Evolutionary conservation across 306 rosid genomes (phyloP).

Genomic region (Cicer judaicum): DNA sequence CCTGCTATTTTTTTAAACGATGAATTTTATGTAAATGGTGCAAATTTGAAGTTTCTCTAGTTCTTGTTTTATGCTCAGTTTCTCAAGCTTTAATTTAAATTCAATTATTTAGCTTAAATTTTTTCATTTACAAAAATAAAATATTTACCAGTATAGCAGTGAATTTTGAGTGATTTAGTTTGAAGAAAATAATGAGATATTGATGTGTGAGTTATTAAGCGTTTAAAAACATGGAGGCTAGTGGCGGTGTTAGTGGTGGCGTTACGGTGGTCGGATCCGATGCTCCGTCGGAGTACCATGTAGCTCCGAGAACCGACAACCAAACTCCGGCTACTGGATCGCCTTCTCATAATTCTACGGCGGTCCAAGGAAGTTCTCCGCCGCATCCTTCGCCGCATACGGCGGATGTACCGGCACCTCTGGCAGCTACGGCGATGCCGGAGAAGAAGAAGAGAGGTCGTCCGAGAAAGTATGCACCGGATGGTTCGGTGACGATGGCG

Average conservation of each 20-base stretch:
- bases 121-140: neutral
- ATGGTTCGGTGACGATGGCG: slow-evolving; percentile 78
- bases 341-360: slow-evolving; percentile 41
- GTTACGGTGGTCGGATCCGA: slow-evolving; percentile 98
- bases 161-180: slow-evolving; percentile 39
- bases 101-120: slow-evolving; percentile 34
- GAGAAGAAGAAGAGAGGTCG: slow-evolving; percentile 94
- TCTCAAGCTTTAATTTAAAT: slow-evolving; percentile 34
- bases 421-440: slow-evolving; percentile 41
- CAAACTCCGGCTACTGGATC: slow-evolving; percentile 65
- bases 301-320: slow-evolving; percentile 83
- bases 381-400: slow-evolving; percentile 37
- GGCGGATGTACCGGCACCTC: slow-evolving; percentile 30
- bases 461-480: slow-evolving; percentile 92
- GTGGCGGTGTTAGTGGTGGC: slow-evolving; percentile 80
- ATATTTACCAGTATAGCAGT: slow-evolving; percentile 21
- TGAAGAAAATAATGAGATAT: slow-evolving; percentile 37
- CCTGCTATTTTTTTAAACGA: slow-evolving; percentile 22
- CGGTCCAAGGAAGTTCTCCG: slow-evolving; percentile 31
- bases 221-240: slow-evolving; percentile 73
- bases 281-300: slow-evolving; percentile 92
- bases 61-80: slow-evolving; percentile 45
- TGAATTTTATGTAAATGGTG: slow-evolving; percentile 42
- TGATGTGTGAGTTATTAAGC: slow-evolving; percentile 42
- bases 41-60: slow-evolving; percentile 38